Evolutionary conservation across 768 basidiomycete species (phyloP), one percentile per base, ranked within the genome.

Genomic region (Lactifluus subvellereus): DNA sequence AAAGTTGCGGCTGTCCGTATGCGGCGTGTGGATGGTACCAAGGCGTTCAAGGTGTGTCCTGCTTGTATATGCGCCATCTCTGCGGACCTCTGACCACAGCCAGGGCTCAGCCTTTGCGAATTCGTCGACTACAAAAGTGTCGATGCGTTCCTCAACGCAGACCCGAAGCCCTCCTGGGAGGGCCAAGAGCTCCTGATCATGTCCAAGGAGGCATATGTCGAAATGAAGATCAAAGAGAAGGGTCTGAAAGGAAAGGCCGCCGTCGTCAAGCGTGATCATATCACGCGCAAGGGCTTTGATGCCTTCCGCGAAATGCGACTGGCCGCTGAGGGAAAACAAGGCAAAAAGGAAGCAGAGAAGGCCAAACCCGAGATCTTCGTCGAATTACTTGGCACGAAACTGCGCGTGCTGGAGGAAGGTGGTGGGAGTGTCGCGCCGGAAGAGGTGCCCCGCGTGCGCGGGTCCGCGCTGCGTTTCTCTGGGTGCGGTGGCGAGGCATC

Each of bases 221-320:
- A 92, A 67, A 94, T 94, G 94, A 98, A 97, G 77, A 89, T 94
- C 74, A 88, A 91, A 73, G 91, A 96, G 76, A 94, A 97, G 74
- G 93, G 92, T 10, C 80, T 97, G 50, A 84, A 81, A 1, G 89
- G 88, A 32, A 89, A 84, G 68, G 81, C 84, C 16, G 87, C 88
- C 14, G 77, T 77, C 49, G 75, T 82, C 66, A 82, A 84, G 66
- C 82, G 80, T 64, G 84, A 87, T 48, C 71, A 72, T 51, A 80
- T 86, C 56, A 74, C 80, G 5, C 68, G 74, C 47, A 73, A 73
- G 54, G 86, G 86, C 11, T 94, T 94, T 76, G 87, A 93, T 69
- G 91, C 91, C 16, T 94, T 94, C 78, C 79, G 79, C 57, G 84
- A 87, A 65, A 85, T 84, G 82, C 76, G 69, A 57, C 66, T 60